Evolutionary conservation across 352 stramenopile genomes (phyloP), one percentile per base, ranked within the genome.

Genomic region (Globisporangium cystogenes): DNA sequence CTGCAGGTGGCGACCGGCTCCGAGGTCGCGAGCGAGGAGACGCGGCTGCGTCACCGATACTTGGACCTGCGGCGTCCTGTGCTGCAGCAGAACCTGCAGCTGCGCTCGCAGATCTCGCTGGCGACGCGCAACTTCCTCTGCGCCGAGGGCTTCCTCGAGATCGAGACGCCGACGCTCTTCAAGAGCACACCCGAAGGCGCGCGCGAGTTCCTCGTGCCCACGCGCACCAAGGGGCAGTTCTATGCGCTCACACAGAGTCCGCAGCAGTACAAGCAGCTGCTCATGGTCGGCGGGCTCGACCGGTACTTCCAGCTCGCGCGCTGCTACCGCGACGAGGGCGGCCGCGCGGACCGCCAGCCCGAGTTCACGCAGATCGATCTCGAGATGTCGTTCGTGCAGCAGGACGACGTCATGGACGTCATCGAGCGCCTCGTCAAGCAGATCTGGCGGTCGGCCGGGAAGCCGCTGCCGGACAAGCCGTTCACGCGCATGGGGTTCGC

Each of bases 341-440:
- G 86, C 4, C 78, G 88, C 21, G 84, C 85, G 2, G 88, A 97
- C 55, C 79, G 88, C 41, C 88, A 96, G 63, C 86, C 87, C 10
- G 88, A 96, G 60, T 97, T 97, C 58, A 96, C 84, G 48, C 86
- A 97, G 65, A 84, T 96, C 48, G 88, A 97, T 72, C 33, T 97
- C 15, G 88, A 97, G 62, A 91, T 97, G 85, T 85, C 79, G 12
- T 96, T 93, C 47, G 82, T 88, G 11, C 78, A 69, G 26, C 72
- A 73, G 15, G 60, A 85, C 4, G 83, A 93, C 49, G 64, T 96
- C 23, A 90, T 92, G 72, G 48, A 63, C 1, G 59, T 93, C 2
- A 76, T 92, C 48, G 83, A 96, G 62, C 70, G 70, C 37, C 63
- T 95, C 36, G 69, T 95, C 4, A 79, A 82, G 57, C 20, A 66